Evolutionary conservation across 2,329 filamentous ascomycete genomes (phyloP), one percentile per base, ranked within the genome.

Genomic region (Sphaerulina musiva): DNA sequence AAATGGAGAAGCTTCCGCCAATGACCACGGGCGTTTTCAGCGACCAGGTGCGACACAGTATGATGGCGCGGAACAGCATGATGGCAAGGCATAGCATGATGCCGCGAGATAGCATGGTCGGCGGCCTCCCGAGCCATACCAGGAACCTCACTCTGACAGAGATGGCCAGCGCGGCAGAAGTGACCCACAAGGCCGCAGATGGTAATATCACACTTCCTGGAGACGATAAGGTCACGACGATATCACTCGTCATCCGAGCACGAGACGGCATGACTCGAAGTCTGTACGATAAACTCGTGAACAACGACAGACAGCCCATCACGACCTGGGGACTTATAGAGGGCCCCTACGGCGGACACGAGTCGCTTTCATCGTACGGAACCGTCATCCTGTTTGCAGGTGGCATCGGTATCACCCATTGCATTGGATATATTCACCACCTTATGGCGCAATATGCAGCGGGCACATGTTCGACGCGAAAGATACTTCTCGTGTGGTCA

Each of bases 391-490:
- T 92, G 39, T 88, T 92, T 66, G 87, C 87, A 0, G 87, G 86
- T 54, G 87, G 87, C 63, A 85, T 91, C 10, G 87, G 87, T 59
- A 87, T 92, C 63, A 89, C 87, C 1, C 87, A 92, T 63, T 85
- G 86, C 59, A 82, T 90, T 26, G 85, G 85, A 49, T 86, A 88
- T 68, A 80, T 91, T 39, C 82, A 84, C 54, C 81, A 89, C 59
- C 79, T 92, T 1, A 81, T 91, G 29, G 74, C 78, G 5, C 85
- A 86, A 39, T 87, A 80, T 68, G 78, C 79, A 56, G 81, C 84
- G 58, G 83, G 83, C 54, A 88, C 83, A 0, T 83, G 86, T 5
- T 84, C 86, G 1, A 82, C 85, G 1, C 81, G 85, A 58, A 86
- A 84, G 67, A 78, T 91, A 47, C 76, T 89, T 4, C 78, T 92